phyloP scores from a whole-genome alignment of 768 basidiomycete species.

The Filobasidium floriforme region DNA sequence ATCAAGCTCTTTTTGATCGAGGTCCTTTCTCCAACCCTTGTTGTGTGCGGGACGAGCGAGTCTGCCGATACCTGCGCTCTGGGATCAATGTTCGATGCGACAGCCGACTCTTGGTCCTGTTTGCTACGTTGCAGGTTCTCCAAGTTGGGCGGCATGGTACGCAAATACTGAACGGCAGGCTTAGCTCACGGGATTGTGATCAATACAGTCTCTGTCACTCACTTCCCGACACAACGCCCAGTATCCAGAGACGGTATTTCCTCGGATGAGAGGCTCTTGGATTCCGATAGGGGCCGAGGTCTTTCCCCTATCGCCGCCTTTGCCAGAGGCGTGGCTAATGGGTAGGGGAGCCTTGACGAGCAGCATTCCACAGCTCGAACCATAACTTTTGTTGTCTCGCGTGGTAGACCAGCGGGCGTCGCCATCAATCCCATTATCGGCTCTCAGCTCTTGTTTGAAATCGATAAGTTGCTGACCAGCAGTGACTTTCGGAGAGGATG shows the following conservation, averaged over 20 bases:
- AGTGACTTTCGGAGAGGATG: constrained; percentile 13
- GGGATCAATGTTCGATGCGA: constrained; percentile 59
- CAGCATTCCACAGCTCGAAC: constrained; percentile 34
- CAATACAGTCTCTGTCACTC: constrained; percentile 31
- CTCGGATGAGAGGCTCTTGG: constrained; percentile 48
- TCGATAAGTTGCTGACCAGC: constrained; percentile 13
- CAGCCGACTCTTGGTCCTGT: constrained; percentile 36
- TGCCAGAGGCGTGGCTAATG: not conserved
- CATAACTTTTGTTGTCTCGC: not conserved
- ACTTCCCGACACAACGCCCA: constrained; percentile 75
- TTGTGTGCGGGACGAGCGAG: constrained; percentile 72
- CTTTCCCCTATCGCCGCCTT: constrained; percentile 2
- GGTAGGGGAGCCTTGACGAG: constrained; percentile 26
- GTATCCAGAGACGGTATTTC: constrained; percentile 69
- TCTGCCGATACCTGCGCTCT: constrained; percentile 77
- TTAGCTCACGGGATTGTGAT: not conserved
- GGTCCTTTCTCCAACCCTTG: constrained; percentile 69
- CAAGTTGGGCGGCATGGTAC: constrained; percentile 23
- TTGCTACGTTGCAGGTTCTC: constrained; percentile 5
- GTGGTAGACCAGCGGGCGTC: not conserved
- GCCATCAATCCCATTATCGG: not conserved
- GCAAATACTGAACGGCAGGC: constrained; percentile 27
- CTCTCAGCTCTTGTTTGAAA: constrained; percentile 17
- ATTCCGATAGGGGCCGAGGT: constrained; percentile 1
- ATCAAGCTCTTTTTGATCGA: constrained; percentile 72